phyloP scores from a whole-genome alignment of 2,329 filamentous ascomycete species.

The Penicillium crustosum region DNA sequence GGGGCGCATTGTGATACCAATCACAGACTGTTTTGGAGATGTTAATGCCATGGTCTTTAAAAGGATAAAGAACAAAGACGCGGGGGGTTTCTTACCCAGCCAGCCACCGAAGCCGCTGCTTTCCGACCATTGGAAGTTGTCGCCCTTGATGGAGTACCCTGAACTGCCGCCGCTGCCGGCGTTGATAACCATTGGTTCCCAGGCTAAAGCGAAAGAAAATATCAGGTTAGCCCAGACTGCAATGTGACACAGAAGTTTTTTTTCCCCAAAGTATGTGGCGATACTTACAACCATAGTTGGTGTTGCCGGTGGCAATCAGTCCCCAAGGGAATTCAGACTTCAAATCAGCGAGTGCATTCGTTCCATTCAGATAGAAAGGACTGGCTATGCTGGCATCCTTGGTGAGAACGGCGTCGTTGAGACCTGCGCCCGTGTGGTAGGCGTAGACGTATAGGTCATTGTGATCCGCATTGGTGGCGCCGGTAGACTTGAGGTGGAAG shows the following conservation, averaged over 20 bases:
- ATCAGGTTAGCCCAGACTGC: not conserved
- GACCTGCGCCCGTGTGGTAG: slow-evolving; percentile 45
- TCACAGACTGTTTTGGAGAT: slow-evolving; percentile 36
- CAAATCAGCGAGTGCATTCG: slow-evolving; percentile 32
- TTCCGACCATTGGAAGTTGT: slow-evolving; percentile 30
- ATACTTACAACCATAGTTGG: slow-evolving; percentile 39
- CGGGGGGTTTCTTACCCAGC: slow-evolving; percentile 34
- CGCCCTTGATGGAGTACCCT: slow-evolving; percentile 34
- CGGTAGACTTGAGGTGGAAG: slow-evolving; percentile 39
- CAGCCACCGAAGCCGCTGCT: slow-evolving; percentile 40
- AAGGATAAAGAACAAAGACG: not conserved
- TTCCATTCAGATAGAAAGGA: slow-evolving; percentile 36
- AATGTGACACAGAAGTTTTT: not conserved
- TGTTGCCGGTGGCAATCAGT: slow-evolving; percentile 25
- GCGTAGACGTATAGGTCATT: slow-evolving; percentile 40
- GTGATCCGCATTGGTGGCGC: slow-evolving; percentile 26
- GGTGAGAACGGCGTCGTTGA: slow-evolving; percentile 40
- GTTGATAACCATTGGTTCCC: slow-evolving; percentile 39
- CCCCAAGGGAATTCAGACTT: slow-evolving; percentile 35
- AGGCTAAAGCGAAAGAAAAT: slow-evolving; percentile 28
- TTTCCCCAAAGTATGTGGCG: not conserved
- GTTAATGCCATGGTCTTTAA: slow-evolving; percentile 4
- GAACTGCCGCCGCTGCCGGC: slow-evolving; percentile 27
- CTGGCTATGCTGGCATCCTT: slow-evolving; percentile 24
- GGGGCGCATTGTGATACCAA: slow-evolving; percentile 42